phyloP scores from a whole-genome alignment of 2,329 filamentous ascomycete species.

The Hymenoscyphus linearis region DNA sequence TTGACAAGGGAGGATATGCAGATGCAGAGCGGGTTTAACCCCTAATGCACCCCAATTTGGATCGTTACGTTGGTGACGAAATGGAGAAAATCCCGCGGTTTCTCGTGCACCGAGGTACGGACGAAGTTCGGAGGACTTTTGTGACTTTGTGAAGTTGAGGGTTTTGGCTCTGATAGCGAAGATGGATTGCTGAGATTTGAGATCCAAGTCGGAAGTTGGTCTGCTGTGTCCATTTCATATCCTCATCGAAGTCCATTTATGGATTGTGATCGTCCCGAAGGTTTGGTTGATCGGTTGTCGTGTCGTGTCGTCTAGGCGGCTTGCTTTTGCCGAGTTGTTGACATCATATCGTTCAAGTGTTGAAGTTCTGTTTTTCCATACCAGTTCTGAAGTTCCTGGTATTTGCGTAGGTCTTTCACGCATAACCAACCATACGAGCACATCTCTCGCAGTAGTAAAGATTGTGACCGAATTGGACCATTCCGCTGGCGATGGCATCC shows the following conservation, averaged over 20 bases:
- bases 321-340: neutral
- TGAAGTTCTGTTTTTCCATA: conserved; percentile 3
- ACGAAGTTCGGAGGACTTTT: too few relatives aligned
- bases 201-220: neutral
- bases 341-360: neutral
- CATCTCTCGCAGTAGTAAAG: conserved; percentile 63
- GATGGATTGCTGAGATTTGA: neutral
- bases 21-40: too few relatives aligned
- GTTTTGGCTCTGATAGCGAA: neutral
- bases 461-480: conserved; percentile 60
- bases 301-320: neutral
- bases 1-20: neutral
- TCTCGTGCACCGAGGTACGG: neutral
- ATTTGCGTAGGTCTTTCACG: conserved; percentile 37
- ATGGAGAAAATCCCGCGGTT: neutral
- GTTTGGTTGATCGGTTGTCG: neutral
- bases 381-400: conserved; percentile 4
- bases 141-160: neutral
- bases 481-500: conserved; percentile 52
- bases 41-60: neutral
- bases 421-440: conserved; percentile 59
- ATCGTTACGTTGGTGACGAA: neutral
- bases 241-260: neutral
- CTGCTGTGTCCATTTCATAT: neutral
- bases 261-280: neutral